Conservation (phyloP, 305 asterid species). For the Fraxinus xanthoxyloides region DNA sequence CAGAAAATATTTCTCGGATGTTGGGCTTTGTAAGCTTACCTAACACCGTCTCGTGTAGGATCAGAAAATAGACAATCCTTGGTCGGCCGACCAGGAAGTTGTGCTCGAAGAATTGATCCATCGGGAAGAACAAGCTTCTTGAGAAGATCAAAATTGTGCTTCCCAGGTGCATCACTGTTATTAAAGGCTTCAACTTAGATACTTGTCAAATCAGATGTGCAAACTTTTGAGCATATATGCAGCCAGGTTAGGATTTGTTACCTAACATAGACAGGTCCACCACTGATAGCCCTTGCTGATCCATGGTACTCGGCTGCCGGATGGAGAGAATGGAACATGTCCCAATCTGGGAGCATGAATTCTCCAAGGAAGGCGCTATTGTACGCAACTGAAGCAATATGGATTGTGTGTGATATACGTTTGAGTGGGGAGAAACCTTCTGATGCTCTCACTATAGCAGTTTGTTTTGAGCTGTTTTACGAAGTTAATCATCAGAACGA, state of each 20-base stretch:
- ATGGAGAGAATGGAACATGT: slow-evolving; percentile 55
- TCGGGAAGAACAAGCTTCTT: slow-evolving; percentile 29
- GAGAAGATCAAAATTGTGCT: slow-evolving; percentile 25
- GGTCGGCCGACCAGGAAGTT: slow-evolving; percentile 26
- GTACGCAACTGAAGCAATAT: slow-evolving; percentile 48
- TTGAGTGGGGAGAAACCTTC: slow-evolving; percentile 46
- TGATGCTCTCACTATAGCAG: slow-evolving; percentile 46
- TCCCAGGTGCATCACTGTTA: slow-evolving; percentile 9
- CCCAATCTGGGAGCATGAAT: slow-evolving; percentile 56
- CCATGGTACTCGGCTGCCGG: slow-evolving; percentile 51
- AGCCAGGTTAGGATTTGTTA: background rate
- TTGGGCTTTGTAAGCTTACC: slow-evolving; percentile 19
- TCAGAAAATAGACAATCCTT: slow-evolving; percentile 28
- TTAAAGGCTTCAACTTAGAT: background rate
- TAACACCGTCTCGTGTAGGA: slow-evolving; percentile 27
- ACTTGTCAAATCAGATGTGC: background rate
- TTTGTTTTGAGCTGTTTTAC: slow-evolving; percentile 46
- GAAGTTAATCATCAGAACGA: background rate
- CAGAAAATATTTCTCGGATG: background rate
- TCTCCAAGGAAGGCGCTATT: slow-evolving; percentile 49
- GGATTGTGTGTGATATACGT: slow-evolving; percentile 45
- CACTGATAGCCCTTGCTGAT: slow-evolving; percentile 52
- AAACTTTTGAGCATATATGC: background rate
- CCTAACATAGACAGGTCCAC: slow-evolving; percentile 54
- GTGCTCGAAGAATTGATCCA: slow-evolving; percentile 32